Percentiles rank a stretch among this genome's conserved stretches.
Conservation (phyloP, 2,329 filamentous ascomycete genomes). For the Neofusicoccum laricinum region DNA sequence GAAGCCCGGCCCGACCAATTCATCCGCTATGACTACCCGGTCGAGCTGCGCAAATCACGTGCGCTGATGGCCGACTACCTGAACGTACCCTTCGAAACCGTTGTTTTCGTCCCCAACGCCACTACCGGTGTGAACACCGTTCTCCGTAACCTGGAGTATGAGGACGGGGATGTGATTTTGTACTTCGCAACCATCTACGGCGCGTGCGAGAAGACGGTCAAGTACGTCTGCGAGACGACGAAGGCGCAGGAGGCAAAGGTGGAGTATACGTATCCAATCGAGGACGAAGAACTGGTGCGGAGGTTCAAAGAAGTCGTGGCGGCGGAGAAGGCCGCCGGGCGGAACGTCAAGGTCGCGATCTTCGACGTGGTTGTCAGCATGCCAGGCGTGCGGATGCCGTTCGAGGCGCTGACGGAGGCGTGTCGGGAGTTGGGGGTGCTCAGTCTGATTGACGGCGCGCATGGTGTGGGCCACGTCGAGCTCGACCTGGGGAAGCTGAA, state of each 20-base stretch:
- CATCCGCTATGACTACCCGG: constrained; percentile 65
- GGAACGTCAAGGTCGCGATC: constrained; percentile 64
- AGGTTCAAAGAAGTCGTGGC: constrained; percentile 60
- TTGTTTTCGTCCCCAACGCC: constrained; percentile 80
- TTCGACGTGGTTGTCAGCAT: constrained; percentile 80
- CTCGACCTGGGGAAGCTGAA: constrained; percentile 65
- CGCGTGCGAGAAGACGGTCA: constrained; percentile 70
- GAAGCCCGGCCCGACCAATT: constrained; percentile 74
- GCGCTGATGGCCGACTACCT: constrained; percentile 63
- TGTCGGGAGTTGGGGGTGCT: constrained; percentile 68
- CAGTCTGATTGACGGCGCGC: constrained; percentile 79
- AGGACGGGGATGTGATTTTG: constrained; percentile 70
- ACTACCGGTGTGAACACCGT: constrained; percentile 76
- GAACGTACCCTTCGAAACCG: constrained; percentile 61
- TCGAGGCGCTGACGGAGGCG: constrained; percentile 60
- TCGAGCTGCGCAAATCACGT: constrained; percentile 63
- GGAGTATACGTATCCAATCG: constrained; percentile 63
- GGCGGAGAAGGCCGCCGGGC: constrained; percentile 53
- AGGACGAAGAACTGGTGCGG: constrained; percentile 63
- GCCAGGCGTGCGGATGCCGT: constrained; percentile 78
- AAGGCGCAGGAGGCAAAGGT: constrained; percentile 54
- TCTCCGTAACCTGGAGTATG: constrained; percentile 70
- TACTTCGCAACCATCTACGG: constrained; percentile 79
- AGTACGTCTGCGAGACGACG: constrained; percentile 69
- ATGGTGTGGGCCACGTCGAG: constrained; percentile 75